Conservation (phyloP, 208 protist genomes). For the Leishmania lainsoni region DNA sequence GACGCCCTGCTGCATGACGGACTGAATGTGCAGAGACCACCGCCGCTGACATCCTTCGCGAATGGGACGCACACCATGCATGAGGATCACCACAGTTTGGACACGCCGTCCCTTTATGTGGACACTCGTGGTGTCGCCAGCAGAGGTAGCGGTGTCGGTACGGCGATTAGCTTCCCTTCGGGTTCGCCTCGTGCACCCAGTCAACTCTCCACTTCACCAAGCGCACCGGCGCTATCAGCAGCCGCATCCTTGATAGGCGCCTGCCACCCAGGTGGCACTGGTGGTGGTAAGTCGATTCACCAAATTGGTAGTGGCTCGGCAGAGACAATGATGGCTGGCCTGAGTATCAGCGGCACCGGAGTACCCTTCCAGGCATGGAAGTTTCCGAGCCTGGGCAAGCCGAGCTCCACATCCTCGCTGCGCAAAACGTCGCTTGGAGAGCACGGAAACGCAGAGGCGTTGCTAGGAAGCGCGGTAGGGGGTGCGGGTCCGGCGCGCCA, state of each 20-base stretch:
- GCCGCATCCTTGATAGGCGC: neutral
- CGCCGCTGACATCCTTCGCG: slow-evolving; percentile 4
- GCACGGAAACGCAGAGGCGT: neutral
- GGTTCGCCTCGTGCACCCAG: neutral
- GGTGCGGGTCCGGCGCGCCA: neutral
- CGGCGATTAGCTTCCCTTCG: neutral
- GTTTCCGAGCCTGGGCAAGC: slow-evolving; percentile 39
- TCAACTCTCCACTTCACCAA: neutral
- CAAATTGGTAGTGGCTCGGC: neutral
- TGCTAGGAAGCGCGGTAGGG: neutral
- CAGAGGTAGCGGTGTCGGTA: neutral
- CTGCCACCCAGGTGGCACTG: neutral
- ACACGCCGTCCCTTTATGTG: neutral
- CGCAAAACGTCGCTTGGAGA: neutral
- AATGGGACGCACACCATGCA: neutral
- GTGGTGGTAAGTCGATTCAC: neutral
- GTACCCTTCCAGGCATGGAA: slow-evolving; percentile 47
- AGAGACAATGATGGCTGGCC: neutral
- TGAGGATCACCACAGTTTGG: neutral
- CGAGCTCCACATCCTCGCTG: neutral
- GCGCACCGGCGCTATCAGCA: neutral
- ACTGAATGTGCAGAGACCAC: slow-evolving; percentile 1
- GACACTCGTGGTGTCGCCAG: neutral
- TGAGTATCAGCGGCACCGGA: neutral
- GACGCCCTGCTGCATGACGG: slow-evolving; percentile 16